These are phyloP conservation scores for Linnemannia zychae DNA, from an alignment of 192 early-diverging fungal genomes.

Conservation along the genomic window DNA sequence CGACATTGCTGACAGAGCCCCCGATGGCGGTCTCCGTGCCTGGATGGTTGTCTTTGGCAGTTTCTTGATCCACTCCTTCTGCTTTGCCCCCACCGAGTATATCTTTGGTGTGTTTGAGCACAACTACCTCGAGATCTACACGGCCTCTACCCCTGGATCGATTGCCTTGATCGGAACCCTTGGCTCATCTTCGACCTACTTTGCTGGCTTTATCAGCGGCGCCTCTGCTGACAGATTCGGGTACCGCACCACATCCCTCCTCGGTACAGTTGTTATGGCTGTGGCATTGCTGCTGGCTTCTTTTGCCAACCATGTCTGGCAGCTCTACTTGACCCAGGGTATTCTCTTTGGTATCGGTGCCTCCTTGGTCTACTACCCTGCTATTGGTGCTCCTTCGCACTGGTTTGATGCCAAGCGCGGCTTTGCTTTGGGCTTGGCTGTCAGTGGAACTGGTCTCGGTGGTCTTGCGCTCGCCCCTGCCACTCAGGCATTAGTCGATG, in stretches of 20 bases:
- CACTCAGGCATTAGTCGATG: conserved; percentile 69
- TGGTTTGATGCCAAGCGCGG: conserved; percentile 79
- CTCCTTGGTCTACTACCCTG: conserved; percentile 75
- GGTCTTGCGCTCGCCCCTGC: conserved; percentile 75
- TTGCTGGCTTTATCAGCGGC: conserved; percentile 48
- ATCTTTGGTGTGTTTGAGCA: conserved; percentile 59
- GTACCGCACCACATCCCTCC: conserved; percentile 59
- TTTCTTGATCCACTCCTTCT: conserved; percentile 58
- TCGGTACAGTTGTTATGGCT: conserved; percentile 61
- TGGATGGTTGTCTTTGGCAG: conserved; percentile 59
- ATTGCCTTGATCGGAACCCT: conserved; percentile 49
- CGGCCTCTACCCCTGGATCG: conserved; percentile 52
- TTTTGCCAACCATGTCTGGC: conserved; percentile 72
- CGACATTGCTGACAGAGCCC: conserved; percentile 44
- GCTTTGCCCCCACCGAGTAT: conserved; percentile 60
- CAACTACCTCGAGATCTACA: conserved; percentile 52
- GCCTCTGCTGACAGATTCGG: conserved; percentile 60
- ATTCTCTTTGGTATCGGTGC: conserved; percentile 81
- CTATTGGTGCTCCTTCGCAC: conserved; percentile 73
- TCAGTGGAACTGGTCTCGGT: conserved; percentile 81
- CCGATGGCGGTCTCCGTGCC: conserved; percentile 62
- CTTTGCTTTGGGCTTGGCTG: conserved; percentile 80
- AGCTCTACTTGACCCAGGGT: conserved; percentile 81
- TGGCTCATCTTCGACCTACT: conserved; percentile 41
- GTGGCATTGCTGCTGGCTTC: conserved; percentile 62